A percentile compares a stretch with the other conserved stretches of the same genome.
phyloP scores from a whole-genome alignment of 1,284 basidiomycete species.

The Austroboletus niveus region DNA sequence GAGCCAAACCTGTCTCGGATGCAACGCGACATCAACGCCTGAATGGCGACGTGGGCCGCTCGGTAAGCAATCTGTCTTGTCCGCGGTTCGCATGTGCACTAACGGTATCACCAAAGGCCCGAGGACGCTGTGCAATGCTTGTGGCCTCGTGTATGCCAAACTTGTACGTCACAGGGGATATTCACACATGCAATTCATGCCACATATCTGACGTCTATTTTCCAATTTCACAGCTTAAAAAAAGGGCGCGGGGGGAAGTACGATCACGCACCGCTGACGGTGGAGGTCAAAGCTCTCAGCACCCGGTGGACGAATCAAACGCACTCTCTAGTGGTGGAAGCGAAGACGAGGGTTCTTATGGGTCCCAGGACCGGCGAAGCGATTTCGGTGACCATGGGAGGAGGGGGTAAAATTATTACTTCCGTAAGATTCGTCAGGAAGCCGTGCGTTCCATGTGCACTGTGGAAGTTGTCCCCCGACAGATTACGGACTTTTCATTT shows the following conservation, averaged over 20 bases:
- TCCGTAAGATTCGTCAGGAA: conserved; percentile 22
- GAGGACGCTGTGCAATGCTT: conserved; percentile 57
- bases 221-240: conserved; percentile 32
- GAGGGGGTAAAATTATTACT: conserved; percentile 24
- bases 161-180: conserved; percentile 41
- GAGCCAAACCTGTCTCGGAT: conserved; percentile 72
- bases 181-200: conserved; percentile 16
- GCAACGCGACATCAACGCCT: conserved; percentile 78
- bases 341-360: conserved; percentile 36
- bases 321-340: conserved; percentile 33
- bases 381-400: conserved; percentile 35
- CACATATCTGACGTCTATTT: conserved; percentile 15
- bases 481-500: conserved; percentile 18
- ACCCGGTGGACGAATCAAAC: conserved; percentile 25
- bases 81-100: conserved; percentile 22
- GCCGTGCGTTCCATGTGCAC: conserved; percentile 22
- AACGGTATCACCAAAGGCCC: conserved; percentile 40
- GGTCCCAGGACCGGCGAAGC: conserved; percentile 36
- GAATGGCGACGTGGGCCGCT: conserved; percentile 80
- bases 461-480: conserved; percentile 9
- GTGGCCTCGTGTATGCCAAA: conserved; percentile 60
- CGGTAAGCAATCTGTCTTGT: conserved; percentile 47
- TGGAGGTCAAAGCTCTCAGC: conserved; percentile 31
- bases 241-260: conserved; percentile 35
- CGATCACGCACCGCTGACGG: conserved; percentile 25